Evolutionary conservation across 306 rosid species (phyloP), one percentile per base, ranked within the genome.

Genomic region (Nissolia schottii): DNA sequence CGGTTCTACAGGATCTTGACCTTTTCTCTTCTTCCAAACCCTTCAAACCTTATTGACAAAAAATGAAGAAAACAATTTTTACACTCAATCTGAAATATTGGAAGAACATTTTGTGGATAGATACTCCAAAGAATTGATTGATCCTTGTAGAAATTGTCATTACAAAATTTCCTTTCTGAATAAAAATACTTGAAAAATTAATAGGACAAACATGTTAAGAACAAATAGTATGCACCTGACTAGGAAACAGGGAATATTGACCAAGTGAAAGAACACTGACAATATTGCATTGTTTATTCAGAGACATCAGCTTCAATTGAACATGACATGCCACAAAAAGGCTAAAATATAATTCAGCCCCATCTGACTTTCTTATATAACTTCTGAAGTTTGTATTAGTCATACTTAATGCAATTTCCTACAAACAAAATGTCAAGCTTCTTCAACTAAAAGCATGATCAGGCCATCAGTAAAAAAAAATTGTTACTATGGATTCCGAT

Each of bases 221-320:
- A 38, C 15, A 67, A 38, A 35, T 29, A 2, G 11, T 16, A 40
- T 9, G 32, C 41, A 35, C 65, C 57, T 18, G 62, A 57, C 23
- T 49, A 57, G 8, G 25, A 16, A 67, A 31, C 50, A n/a, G 45
- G 41, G 55, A 67, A 73, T 14, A 53, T 49, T 54, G 40, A 62
- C 8, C 8, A 40, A 35, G 29, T 25, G 64, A 67, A 19, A 67
- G 22, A 51, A 22, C 43, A 20, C n/a, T n/a, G n/a, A 22, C 13
- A 55, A 71, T 46, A 70, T 43, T 19, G 66, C 31, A 56, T 79
- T 22, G 28, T 57, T 72, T 72, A 50, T 46, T 50, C 43, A 56
- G 31, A 48, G 28, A 43, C 31, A 28, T 19, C 19, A 24, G 56
- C 64, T n/a, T 43, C 70, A 48, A 14, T 46, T 35, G 73, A 70